Evolutionary conservation across 2,329 filamentous ascomycete species (phyloP), one percentile per base, ranked within the genome.

Genomic region (Ceratocystis cubensis): DNA sequence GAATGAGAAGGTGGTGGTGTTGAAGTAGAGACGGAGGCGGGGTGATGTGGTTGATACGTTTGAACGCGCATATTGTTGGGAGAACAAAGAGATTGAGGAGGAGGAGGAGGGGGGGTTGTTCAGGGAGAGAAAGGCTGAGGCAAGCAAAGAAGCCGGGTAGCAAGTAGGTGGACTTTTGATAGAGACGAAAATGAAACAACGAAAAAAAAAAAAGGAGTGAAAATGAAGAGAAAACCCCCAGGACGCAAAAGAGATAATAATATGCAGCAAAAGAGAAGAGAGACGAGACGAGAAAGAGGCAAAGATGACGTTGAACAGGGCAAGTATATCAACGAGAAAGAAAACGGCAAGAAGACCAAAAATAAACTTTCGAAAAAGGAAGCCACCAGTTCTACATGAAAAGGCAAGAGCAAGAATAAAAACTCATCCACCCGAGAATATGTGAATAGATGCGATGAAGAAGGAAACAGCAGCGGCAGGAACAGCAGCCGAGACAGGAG

Each of bases 351-450:
- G 30, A 41, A 44, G 10, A 8, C 17, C 13, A 22, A 62, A 22
- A 62, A 41, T 28, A 33, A 45, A 41, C 30, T 44, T 62, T 62
- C 33, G 20, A 41, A 22, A 33, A 13, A 62, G 33, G 59, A 44
- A 62, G 22, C 59, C 59, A 22, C 59, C 41, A 45, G 33, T n/a
- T 62, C 59, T 62, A 20, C 17, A 62, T 13, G 22, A 28, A 62
- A 41, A 20, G 22, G 41, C 33, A 45, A 33, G 33, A 45, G n/a
- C 41, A 44, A 44, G 59, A 45, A 62, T 4, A 28, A 62, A 7
- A 62, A 33, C 5, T 62, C 33, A 45, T 28, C 33, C 33, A 20
- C 20, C 59, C 41, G 59, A 44, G 13, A 37, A n/a, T 44, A 41
- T 13, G 37, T 41, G 8, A 45, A 22, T 22, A 6, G 30, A 33